A percentile compares a stretch with the other conserved stretches of the same genome.
Evolutionary conservation across 768 basidiomycete species (phyloP).

Genomic region (Lactarius sp.): DNA sequence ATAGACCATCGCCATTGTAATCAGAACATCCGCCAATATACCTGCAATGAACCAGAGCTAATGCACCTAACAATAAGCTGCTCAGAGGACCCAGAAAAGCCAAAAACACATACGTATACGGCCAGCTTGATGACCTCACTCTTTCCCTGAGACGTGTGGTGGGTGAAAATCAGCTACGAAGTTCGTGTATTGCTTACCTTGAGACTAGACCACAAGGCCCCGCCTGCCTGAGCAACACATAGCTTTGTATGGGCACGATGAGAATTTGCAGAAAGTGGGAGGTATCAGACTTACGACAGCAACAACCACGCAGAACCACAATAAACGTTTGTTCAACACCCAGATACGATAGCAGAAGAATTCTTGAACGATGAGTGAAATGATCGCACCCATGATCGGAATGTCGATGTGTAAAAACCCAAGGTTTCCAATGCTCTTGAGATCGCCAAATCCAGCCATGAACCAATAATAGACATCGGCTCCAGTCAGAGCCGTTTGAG

Average conservation of each 20-base stretch:
- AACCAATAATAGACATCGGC: conserved; percentile 15
- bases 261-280: neutral
- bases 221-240: neutral
- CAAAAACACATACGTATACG: neutral
- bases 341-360: conserved; percentile 21
- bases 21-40: conserved; percentile 7
- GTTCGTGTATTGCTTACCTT: too few relatives aligned
- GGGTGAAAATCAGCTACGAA: too few relatives aligned
- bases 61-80: neutral
- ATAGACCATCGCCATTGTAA: conserved; percentile 2
- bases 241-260: neutral
- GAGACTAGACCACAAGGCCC: too few relatives aligned
- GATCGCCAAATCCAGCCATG: conserved; percentile 11
- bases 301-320: conserved; percentile 6
- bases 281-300: neutral
- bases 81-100: neutral
- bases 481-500: conserved; percentile 4
- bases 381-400: conserved; percentile 3
- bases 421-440: neutral
- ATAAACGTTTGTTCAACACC: conserved; percentile 9
- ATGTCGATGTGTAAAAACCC: conserved; percentile 5
- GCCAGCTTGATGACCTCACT: too few relatives aligned
- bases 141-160: too few relatives aligned
- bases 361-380: conserved; percentile 10
- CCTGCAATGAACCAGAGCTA: conserved; percentile 8